Evolutionary conservation across 140 eudicot species (phyloP).

Genomic region (Senecio squalidus): DNA sequence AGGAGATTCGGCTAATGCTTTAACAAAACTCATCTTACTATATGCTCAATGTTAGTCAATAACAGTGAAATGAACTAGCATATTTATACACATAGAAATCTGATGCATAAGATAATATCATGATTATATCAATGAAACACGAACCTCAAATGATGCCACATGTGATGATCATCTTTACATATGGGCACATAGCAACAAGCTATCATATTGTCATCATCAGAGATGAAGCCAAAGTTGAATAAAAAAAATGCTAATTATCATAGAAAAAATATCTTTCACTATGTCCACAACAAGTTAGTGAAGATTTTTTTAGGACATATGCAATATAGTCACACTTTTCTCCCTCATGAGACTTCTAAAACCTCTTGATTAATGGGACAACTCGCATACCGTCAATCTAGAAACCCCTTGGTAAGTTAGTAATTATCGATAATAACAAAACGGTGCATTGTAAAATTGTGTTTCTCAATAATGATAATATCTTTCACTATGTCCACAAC

Average conservation of each 20-base stretch:
- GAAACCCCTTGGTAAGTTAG: too few species aligned
- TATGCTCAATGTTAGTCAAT: neutral
- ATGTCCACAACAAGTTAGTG: neutral
- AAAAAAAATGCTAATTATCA: neutral
- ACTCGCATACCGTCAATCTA: too few species aligned
- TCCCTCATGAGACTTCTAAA: too few species aligned
- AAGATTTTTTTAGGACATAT: too few species aligned
- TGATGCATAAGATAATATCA: neutral
- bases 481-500: neutral
- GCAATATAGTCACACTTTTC: too few species aligned
- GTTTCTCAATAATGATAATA: too few species aligned
- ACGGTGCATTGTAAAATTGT: too few species aligned
- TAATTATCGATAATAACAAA: too few species aligned
- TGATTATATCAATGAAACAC: neutral
- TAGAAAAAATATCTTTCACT: neutral
- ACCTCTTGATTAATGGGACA: too few species aligned
- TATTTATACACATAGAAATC: neutral
- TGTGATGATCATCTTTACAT: neutral
- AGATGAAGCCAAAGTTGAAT: neutral
- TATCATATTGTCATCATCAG: neutral
- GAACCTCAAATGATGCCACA: neutral
- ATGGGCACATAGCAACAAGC: neutral
- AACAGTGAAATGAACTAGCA: neutral
- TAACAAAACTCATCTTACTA: slow-evolving; percentile 19
- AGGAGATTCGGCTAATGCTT: slow-evolving; percentile 29